These are phyloP conservation scores for Cryptococcus floricola DNA, from an alignment of 1,284 basidiomycete species.

Conservation along the genomic window DNA sequence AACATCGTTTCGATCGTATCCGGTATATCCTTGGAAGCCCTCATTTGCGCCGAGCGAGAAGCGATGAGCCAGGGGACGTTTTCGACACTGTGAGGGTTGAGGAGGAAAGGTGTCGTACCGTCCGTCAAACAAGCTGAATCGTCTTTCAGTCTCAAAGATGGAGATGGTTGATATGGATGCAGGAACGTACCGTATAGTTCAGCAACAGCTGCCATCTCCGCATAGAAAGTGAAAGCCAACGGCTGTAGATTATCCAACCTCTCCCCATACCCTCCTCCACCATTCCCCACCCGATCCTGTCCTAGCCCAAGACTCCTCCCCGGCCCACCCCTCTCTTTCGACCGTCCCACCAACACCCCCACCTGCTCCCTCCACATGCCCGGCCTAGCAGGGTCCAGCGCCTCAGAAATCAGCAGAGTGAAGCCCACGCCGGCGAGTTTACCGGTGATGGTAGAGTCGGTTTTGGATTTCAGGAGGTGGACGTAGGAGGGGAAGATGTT, in stretches of 20 bases:
- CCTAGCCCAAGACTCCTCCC: constrained; percentile 4
- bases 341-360: background rate
- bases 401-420: constrained; percentile 2
- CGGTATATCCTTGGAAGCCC: background rate
- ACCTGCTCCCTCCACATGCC: constrained; percentile 2
- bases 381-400: background rate
- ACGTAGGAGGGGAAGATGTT: background rate
- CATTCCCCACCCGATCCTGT: background rate
- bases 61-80: background rate
- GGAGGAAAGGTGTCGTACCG: background rate
- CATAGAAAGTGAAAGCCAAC: constrained; percentile 1
- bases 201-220: constrained; percentile 3
- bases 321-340: constrained; percentile 2
- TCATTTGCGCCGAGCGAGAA: background rate
- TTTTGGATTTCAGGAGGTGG: background rate
- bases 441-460: background rate
- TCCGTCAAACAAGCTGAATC: constrained; percentile 4
- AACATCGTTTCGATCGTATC: constrained; percentile 5
- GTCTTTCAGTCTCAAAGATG: background rate
- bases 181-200: constrained; percentile 4
- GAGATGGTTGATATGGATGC: background rate
- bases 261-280: background rate
- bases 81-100: background rate
- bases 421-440: constrained; percentile 3
- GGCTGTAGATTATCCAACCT: constrained; percentile 2